These are phyloP conservation scores for Penicillium palitans DNA, from an alignment of 2,329 filamentous ascomycete species.

Conservation along the genomic window DNA sequence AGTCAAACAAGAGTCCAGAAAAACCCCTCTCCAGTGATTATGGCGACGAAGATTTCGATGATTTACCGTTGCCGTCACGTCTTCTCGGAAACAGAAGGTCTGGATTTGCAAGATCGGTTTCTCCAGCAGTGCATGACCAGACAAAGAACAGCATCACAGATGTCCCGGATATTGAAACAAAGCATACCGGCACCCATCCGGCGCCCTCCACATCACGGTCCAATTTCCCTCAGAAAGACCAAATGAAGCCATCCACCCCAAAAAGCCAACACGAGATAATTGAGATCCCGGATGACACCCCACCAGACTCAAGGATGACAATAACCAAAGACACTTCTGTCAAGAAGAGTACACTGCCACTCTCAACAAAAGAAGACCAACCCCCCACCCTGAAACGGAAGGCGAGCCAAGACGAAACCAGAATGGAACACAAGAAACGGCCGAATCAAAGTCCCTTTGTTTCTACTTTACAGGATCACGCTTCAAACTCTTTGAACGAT, in stretches of 20 bases:
- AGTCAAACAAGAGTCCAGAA: not conserved
- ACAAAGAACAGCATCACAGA: conserved; percentile 1
- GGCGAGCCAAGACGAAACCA: not conserved
- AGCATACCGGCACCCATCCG: not conserved
- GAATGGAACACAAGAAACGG: not conserved
- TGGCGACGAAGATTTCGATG: conserved; percentile 33
- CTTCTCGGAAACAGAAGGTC: conserved; percentile 15
- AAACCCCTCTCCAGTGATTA: conserved; percentile 36
- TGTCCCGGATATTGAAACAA: not conserved
- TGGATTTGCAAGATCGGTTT: not conserved
- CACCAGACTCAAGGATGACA: not conserved
- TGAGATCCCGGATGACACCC: conserved; percentile 8
- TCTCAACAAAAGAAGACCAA: not conserved
- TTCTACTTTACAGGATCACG: not conserved
- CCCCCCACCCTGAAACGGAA: conserved; percentile 9
- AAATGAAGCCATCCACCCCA: not conserved
- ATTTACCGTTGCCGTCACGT: conserved; percentile 41
- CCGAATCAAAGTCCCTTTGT: not conserved
- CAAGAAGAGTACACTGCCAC: not conserved
- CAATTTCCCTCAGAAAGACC: not conserved
- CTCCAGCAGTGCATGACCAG: not conserved
- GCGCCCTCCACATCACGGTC: not conserved
- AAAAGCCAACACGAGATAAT: not conserved
- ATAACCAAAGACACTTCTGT: not conserved
- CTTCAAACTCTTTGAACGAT: not conserved